A percentile compares a stretch with the other conserved stretches of the same genome.
phyloP scores from a whole-genome alignment of 306 rosid genomes.

The Urtica urens region DNA sequence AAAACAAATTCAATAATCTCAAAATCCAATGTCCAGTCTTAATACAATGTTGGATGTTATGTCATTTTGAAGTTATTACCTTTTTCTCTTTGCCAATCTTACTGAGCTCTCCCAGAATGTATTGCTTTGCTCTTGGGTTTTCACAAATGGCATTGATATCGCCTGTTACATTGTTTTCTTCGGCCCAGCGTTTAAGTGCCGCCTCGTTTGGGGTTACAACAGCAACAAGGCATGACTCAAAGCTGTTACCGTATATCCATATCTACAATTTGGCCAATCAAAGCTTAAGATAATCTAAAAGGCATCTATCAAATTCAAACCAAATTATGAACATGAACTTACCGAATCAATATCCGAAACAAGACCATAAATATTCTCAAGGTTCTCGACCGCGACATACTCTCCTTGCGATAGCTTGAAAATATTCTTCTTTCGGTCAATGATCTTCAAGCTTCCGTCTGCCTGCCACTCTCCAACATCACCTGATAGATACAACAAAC shows the following conservation, averaged over 20 bases:
- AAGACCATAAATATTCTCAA: slow-evolving; percentile 73
- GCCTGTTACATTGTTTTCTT: slow-evolving; percentile 53
- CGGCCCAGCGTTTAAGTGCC: slow-evolving; percentile 71
- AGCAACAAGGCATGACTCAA: slow-evolving; percentile 83
- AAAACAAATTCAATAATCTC: too few species aligned
- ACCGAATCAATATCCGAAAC: slow-evolving; percentile 66
- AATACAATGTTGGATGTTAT: too few species aligned
- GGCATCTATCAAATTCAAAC: neutral
- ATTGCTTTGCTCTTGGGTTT: slow-evolving; percentile 52
- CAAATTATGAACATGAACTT: slow-evolving; percentile 15
- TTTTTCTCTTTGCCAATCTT: slow-evolving; percentile 71
- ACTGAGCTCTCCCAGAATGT: slow-evolving; percentile 52
- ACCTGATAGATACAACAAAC: slow-evolving; percentile 39
- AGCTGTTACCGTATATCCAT: slow-evolving; percentile 95
- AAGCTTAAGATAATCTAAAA: neutral
- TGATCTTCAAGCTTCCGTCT: slow-evolving; percentile 91
- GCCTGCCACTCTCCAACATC: slow-evolving; percentile 95
- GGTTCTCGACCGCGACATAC: slow-evolving; percentile 94
- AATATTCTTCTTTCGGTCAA: slow-evolving; percentile 95
- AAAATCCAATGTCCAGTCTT: too few species aligned
- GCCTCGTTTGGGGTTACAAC: slow-evolving; percentile 56
- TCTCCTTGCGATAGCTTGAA: slow-evolving; percentile 99
- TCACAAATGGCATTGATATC: slow-evolving; percentile 64
- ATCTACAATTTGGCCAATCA: slow-evolving; percentile 33
- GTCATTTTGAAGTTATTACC: slow-evolving; percentile 40